Evolutionary conservation across 495 filamentous ascomycete genomes (phyloP).

Genomic region (Pseudevernia furfuracea): DNA sequence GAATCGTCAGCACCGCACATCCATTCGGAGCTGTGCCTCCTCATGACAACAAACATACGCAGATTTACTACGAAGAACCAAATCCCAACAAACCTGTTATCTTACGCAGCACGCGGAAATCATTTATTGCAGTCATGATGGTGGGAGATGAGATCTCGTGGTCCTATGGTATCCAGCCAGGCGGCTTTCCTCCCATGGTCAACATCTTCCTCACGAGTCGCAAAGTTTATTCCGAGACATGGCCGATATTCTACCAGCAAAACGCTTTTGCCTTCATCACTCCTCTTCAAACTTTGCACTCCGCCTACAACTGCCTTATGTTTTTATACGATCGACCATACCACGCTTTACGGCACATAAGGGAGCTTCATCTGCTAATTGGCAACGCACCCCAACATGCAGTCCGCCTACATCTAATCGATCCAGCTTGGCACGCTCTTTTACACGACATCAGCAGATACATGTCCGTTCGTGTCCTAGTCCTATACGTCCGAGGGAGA

Average conservation of each 20-base stretch:
- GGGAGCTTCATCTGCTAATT: neutral
- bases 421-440: neutral
- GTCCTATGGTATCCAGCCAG: neutral
- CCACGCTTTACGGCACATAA: neutral
- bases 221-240: neutral
- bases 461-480: neutral
- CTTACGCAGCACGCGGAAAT: neutral
- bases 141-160: neutral
- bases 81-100: neutral
- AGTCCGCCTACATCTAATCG: neutral
- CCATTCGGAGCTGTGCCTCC: neutral
- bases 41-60: neutral
- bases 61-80: neutral
- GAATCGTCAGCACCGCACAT: neutral
- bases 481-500: neutral
- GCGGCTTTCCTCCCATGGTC: neutral
- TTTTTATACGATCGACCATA: neutral
- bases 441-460: neutral
- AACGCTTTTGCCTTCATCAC: constrained; percentile 1
- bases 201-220: neutral
- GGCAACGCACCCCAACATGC: neutral
- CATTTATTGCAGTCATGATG: neutral
- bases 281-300: neutral
- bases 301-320: neutral
- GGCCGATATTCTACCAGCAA: neutral